Evolutionary conservation across 345 rosid genomes (phyloP).

Genomic region (Lepidium aucheri): DNA sequence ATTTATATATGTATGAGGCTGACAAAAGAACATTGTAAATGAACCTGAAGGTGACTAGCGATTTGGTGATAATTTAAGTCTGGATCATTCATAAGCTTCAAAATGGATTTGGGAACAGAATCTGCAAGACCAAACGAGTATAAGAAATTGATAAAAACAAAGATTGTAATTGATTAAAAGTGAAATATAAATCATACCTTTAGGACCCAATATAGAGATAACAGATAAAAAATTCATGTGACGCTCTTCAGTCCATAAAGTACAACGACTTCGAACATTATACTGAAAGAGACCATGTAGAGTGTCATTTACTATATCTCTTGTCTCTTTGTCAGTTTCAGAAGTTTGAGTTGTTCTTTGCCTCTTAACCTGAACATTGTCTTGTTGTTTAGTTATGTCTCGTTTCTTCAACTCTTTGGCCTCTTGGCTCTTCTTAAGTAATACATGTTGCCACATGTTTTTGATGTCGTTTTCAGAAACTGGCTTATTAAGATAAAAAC

Average conservation of each 20-base stretch:
- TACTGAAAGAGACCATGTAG: too few species aligned
- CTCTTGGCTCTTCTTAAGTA: not conserved
- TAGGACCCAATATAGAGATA: conserved; percentile 28
- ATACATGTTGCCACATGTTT: conserved; percentile 38
- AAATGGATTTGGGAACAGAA: conserved; percentile 36
- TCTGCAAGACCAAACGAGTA: conserved; percentile 11
- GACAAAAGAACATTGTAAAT: too few species aligned
- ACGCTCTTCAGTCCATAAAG: conserved; percentile 31
- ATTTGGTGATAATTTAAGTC: conserved; percentile 40
- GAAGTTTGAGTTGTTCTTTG: too few species aligned
- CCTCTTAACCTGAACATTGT: too few species aligned
- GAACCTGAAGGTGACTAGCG: conserved; percentile 60
- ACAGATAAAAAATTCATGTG: conserved; percentile 42
- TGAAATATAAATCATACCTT: conserved; percentile 1
- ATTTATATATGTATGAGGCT: too few species aligned
- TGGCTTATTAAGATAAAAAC: conserved; percentile 26
- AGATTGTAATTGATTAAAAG: not conserved
- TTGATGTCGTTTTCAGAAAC: conserved; percentile 29
- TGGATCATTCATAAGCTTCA: conserved; percentile 37
- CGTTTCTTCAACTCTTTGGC: not conserved
- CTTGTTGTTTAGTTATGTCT: not conserved
- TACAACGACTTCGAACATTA: not conserved
- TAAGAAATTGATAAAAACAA: not conserved
- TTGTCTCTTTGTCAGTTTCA: too few species aligned
- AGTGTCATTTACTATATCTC: too few species aligned